phyloP scores from a whole-genome alignment of 306 rosid genomes.

The Prunus davidiana region DNA sequence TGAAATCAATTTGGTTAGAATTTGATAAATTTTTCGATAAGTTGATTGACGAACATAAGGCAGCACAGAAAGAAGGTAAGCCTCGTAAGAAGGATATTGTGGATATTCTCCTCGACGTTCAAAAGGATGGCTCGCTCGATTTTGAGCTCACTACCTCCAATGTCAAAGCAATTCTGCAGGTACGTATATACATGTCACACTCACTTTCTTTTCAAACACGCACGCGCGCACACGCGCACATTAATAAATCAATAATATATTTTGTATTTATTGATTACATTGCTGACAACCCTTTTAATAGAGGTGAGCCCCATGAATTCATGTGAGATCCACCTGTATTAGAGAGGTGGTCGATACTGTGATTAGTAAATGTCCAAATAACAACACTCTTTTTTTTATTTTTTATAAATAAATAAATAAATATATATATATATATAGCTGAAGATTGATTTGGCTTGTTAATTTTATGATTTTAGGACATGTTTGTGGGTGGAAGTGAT shows the following conservation, averaged over 20 bases:
- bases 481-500: constrained; percentile 44
- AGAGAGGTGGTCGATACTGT: too few relatives aligned
- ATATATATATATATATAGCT: background rate
- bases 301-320: too few relatives aligned
- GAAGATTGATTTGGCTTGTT: background rate
- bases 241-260: too few relatives aligned
- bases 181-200: background rate
- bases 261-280: too few relatives aligned
- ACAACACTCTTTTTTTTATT: too few relatives aligned
- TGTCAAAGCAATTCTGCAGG: constrained; percentile 21
- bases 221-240: too few relatives aligned
- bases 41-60: constrained; percentile 29
- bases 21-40: constrained; percentile 28
- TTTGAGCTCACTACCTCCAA: background rate
- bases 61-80: background rate
- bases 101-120: constrained; percentile 21
- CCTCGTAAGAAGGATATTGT: background rate
- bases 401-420: too few relatives aligned
- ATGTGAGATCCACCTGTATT: too few relatives aligned
- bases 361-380: too few relatives aligned
- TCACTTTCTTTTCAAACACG: too few relatives aligned
- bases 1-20: constrained; percentile 6
- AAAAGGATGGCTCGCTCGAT: background rate
- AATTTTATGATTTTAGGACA: constrained; percentile 37
- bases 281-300: too few relatives aligned